Percentiles rank a stretch among this genome's conserved stretches.
These are phyloP conservation scores for Penicillium desertorum DNA, from an alignment of 495 filamentous ascomycete genomes.

Conservation along the genomic window DNA sequence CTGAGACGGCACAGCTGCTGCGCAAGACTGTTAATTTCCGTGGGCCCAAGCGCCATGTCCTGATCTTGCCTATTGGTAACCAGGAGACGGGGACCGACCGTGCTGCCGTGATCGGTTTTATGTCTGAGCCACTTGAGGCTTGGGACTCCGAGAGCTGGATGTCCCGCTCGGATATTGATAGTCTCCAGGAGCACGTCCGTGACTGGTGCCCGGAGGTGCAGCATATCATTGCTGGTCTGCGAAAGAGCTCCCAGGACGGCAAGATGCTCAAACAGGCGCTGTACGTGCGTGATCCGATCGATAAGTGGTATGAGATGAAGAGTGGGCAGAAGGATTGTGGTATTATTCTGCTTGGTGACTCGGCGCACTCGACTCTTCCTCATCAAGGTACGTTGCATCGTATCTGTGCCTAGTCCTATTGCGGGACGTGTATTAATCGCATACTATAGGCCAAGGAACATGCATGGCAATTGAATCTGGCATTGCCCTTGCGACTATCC, in stretches of 20 bases:
- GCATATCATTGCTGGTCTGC: constrained; percentile 30
- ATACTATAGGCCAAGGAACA: constrained; percentile 28
- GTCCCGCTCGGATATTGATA: constrained; percentile 34
- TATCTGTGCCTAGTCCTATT: background rate
- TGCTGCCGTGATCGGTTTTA: constrained; percentile 32
- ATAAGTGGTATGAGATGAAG: constrained; percentile 34
- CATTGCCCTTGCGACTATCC: constrained; percentile 31
- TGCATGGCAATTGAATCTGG: constrained; percentile 38
- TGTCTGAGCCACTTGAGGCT: constrained; percentile 31
- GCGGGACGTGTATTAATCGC: background rate
- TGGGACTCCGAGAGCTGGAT: constrained; percentile 40
- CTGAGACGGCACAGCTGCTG: constrained; percentile 28
- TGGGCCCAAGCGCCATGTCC: constrained; percentile 30
- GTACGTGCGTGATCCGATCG: constrained; percentile 30
- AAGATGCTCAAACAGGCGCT: constrained; percentile 35
- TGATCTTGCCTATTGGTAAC: constrained; percentile 32
- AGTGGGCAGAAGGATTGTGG: constrained; percentile 25
- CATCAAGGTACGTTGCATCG: constrained; percentile 25
- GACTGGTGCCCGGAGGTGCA: constrained; percentile 36
- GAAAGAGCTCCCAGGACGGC: constrained; percentile 27
- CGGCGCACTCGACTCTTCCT: constrained; percentile 34
- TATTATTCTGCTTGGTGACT: constrained; percentile 33
- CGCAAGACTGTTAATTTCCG: constrained; percentile 35
- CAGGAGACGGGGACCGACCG: constrained; percentile 29
- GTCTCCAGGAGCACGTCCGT: constrained; percentile 31